Evolutionary conservation across 345 rosid genomes (phyloP).

Genomic region (Barbarea vulgaris): DNA sequence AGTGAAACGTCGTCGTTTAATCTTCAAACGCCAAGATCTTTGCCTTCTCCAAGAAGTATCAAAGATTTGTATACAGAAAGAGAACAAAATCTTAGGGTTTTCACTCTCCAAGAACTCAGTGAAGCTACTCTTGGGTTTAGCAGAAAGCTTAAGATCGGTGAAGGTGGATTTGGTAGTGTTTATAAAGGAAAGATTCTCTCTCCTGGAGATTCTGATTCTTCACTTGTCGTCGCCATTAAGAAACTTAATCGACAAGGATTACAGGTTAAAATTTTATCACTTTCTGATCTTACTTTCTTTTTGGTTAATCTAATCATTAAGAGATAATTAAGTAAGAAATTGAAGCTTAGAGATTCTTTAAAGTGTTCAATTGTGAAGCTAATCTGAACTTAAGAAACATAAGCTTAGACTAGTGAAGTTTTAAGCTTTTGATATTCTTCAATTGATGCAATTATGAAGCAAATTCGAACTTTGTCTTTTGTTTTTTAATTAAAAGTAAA

Average conservation of each 20-base stretch:
- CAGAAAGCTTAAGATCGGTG: constrained; percentile 70
- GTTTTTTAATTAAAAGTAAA: background rate
- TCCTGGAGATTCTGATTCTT: constrained; percentile 49
- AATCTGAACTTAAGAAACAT: background rate
- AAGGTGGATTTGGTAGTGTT: constrained; percentile 89
- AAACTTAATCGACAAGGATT: constrained; percentile 70
- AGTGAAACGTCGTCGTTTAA: constrained; percentile 32
- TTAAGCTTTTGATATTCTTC: background rate
- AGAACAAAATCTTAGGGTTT: constrained; percentile 66
- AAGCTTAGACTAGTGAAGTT: background rate
- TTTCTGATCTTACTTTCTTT: constrained; percentile 8
- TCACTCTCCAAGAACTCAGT: constrained; percentile 69
- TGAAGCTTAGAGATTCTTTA: background rate
- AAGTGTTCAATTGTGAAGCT: background rate
- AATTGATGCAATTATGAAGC: background rate
- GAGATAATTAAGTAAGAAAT: background rate
- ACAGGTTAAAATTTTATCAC: constrained; percentile 52
- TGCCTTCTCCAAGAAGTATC: constrained; percentile 63
- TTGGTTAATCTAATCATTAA: background rate
- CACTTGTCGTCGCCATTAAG: constrained; percentile 69
- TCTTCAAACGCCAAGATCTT: constrained; percentile 41
- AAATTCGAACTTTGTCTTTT: background rate
- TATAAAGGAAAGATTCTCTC: constrained; percentile 64
- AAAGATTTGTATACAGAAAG: constrained; percentile 66
- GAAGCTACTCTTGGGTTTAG: constrained; percentile 69